Conservation (phyloP, 2,329 filamentous ascomycete species). For the Beauveria scarabaeidicola region DNA sequence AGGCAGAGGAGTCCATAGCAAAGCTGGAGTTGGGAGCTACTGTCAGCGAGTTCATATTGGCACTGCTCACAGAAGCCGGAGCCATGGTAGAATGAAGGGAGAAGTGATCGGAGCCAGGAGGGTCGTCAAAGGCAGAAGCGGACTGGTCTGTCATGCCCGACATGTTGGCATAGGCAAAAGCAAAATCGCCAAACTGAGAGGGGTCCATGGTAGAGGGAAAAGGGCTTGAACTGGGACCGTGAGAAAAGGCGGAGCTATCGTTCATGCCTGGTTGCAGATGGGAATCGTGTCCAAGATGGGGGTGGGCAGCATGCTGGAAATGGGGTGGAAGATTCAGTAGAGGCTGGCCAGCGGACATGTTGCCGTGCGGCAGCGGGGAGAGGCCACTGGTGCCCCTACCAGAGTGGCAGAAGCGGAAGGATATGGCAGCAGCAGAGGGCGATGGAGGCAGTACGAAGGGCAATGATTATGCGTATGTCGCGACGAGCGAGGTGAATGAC, state of each 20-base stretch:
- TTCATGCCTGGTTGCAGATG: background rate
- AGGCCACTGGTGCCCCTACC: slow-evolving; percentile 6
- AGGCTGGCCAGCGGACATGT: slow-evolving; percentile 24
- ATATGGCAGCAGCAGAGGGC: background rate
- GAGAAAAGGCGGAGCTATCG: background rate
- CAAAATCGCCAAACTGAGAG: slow-evolving; percentile 44
- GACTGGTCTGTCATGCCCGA: slow-evolving; percentile 27
- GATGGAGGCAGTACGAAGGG: background rate
- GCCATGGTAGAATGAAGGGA: slow-evolving; percentile 21
- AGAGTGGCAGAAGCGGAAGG: slow-evolving; percentile 1
- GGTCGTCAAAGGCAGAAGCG: slow-evolving; percentile 24
- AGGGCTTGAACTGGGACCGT: background rate
- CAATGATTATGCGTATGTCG: background rate
- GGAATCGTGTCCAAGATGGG: slow-evolving; percentile 13
- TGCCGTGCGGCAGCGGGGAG: slow-evolving; percentile 14
- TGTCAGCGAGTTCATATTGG: slow-evolving; percentile 13
- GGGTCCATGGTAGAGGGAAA: slow-evolving; percentile 31
- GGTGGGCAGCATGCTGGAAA: slow-evolving; percentile 21
- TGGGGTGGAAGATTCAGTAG: slow-evolving; percentile 21
- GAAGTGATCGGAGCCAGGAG: slow-evolving; percentile 25
- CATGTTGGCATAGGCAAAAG: slow-evolving; percentile 41
- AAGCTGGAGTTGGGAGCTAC: slow-evolving; percentile 14
- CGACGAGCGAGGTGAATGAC: background rate
- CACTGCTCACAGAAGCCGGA: slow-evolving; percentile 10
- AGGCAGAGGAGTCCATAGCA: slow-evolving; percentile 16